Evolutionary conservation across 768 basidiomycete genomes (phyloP).

Genomic region (Imleria badia): DNA sequence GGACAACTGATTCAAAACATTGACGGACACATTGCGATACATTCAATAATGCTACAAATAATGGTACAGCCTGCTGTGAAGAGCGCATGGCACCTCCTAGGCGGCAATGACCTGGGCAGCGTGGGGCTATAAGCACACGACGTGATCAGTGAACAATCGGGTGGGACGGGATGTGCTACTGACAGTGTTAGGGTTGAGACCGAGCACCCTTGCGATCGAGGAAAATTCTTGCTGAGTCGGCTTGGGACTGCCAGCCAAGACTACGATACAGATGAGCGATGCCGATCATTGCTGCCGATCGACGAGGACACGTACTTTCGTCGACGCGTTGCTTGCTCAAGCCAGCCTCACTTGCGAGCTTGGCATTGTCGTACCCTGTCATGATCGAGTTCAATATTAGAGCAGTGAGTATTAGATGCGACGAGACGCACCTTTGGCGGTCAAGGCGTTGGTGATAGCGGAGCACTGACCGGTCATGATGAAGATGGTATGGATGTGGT

Average conservation of each 20-base stretch:
- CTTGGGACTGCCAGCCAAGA: slow-evolving; percentile 43
- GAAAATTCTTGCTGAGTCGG: slow-evolving; percentile 52
- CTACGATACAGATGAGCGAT: slow-evolving; percentile 29
- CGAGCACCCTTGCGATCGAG: slow-evolving; percentile 43
- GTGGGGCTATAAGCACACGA: not conserved
- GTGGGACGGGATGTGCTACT: not conserved
- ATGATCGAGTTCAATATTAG: not conserved
- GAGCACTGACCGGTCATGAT: slow-evolving; percentile 47
- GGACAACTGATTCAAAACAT: not conserved
- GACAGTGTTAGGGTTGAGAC: slow-evolving; percentile 39
- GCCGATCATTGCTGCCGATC: not conserved
- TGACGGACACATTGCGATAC: not conserved
- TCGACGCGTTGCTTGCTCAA: slow-evolving; percentile 46
- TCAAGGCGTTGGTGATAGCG: slow-evolving; percentile 55
- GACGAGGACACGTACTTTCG: slow-evolving; percentile 43
- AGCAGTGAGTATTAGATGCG: not conserved
- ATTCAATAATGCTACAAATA: slow-evolving; percentile 9
- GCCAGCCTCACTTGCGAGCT: slow-evolving; percentile 49
- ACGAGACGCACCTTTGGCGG: slow-evolving; percentile 41
- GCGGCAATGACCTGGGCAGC: not conserved
- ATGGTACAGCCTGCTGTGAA: slow-evolving; percentile 1
- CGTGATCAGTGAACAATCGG: not conserved
- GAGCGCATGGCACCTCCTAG: not conserved
- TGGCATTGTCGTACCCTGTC: slow-evolving; percentile 6
- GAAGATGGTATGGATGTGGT: slow-evolving; percentile 40